A percentile compares a stretch with the other conserved stretches of the same genome.
These are phyloP conservation scores for Paracamarosporium sp. DNA, from an alignment of 2,329 filamentous ascomycete species.

Conservation along the genomic window DNA sequence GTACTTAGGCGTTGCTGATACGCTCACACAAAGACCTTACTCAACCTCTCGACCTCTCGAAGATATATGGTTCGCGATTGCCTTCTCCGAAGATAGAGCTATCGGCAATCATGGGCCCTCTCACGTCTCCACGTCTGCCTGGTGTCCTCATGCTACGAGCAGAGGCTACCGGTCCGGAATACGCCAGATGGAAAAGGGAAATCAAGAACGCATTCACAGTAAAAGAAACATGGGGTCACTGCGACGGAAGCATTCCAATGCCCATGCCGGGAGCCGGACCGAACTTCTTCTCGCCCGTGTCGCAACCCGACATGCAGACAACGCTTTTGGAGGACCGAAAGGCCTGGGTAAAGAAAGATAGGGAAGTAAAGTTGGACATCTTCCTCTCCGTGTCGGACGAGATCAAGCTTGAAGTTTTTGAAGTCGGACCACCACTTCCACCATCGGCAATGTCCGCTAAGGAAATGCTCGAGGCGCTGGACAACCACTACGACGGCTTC, in stretches of 20 bases:
- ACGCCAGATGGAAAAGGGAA: conserved; percentile 39
- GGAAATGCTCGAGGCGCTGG: conserved; percentile 41
- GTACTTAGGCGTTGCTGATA: conserved; percentile 6
- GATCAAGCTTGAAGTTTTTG: conserved; percentile 45
- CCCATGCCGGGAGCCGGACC: conserved; percentile 41
- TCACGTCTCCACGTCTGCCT: conserved; percentile 36
- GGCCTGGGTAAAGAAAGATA: conserved; percentile 43
- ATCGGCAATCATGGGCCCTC: conserved; percentile 20
- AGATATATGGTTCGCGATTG: neutral
- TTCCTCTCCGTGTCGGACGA: conserved; percentile 45
- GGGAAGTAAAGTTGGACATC: conserved; percentile 45
- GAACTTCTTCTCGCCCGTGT: conserved; percentile 23
- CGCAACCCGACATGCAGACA: conserved; percentile 33
- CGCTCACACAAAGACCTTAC: conserved; percentile 4
- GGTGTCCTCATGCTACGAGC: conserved; percentile 33
- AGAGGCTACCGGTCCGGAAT: conserved; percentile 38
- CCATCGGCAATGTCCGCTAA: conserved; percentile 38
- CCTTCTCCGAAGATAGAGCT: neutral
- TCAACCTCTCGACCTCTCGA: neutral
- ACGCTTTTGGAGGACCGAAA: conserved; percentile 41
- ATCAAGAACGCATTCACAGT: conserved; percentile 38
- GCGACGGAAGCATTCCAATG: conserved; percentile 39
- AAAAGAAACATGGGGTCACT: conserved; percentile 42
- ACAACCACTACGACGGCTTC: conserved; percentile 34
- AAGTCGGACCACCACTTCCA: conserved; percentile 41